A percentile compares a stretch with the other conserved stretches of the same genome.
Conservation (phyloP, 441 rosid species). For the Viola pubescens region DNA sequence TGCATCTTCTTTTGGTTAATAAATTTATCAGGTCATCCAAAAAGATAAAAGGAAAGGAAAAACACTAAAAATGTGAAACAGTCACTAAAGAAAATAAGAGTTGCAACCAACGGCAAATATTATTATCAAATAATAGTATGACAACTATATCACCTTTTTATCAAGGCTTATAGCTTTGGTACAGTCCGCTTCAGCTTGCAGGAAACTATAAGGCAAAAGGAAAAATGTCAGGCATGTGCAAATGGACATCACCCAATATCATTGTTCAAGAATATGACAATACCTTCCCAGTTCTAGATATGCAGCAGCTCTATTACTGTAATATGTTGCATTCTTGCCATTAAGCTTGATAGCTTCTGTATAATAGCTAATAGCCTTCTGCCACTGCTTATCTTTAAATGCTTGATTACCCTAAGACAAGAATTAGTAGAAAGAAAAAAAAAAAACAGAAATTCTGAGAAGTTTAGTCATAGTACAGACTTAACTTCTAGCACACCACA, state of each 20-base stretch:
- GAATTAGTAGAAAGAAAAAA: neutral
- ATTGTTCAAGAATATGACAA: constrained; percentile 10
- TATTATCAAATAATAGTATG: neutral
- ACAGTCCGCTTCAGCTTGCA: constrained; percentile 86
- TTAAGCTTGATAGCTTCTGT: constrained; percentile 67
- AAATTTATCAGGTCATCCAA: too few species aligned
- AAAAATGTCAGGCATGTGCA: constrained; percentile 6
- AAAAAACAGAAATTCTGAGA: too few species aligned
- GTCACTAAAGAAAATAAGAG: neutral
- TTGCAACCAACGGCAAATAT: neutral
- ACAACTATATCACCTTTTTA: constrained; percentile 56
- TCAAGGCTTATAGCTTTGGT: constrained; percentile 75
- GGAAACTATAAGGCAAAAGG: constrained; percentile 42
- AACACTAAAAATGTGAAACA: too few species aligned
- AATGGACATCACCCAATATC: neutral
- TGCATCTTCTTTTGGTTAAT: too few species aligned
- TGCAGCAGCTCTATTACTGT: constrained; percentile 94
- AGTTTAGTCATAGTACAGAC: too few species aligned
- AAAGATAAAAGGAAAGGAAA: too few species aligned
- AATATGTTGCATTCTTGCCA: constrained; percentile 77
- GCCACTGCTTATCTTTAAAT: constrained; percentile 81
- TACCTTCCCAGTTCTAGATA: constrained; percentile 79
- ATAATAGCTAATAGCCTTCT: constrained; percentile 68
- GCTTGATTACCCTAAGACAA: constrained; percentile 76
- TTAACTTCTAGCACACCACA: too few species aligned